phyloP scores from a whole-genome alignment of 1,284 basidiomycete species.

The Phellopilus nigrolimitatus region DNA sequence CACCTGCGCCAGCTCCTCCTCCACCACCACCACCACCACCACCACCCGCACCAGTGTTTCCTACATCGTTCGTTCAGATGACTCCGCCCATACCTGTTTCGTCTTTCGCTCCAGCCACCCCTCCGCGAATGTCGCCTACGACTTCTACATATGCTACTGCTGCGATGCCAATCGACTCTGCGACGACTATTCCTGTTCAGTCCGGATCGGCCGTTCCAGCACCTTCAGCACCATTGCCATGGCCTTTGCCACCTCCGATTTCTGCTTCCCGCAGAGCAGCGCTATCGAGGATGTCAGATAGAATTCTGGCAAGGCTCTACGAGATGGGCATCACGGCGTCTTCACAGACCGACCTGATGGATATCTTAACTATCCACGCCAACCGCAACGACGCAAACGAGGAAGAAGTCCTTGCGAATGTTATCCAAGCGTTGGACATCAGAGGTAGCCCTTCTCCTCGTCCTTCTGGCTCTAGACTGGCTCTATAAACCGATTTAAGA shows the following conservation, averaged over 20 bases:
- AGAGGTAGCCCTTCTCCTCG: constrained; percentile 15
- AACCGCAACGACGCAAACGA: constrained; percentile 41
- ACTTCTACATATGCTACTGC: too few relatives aligned
- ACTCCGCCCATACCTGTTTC: background rate
- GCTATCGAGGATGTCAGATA: constrained; percentile 17
- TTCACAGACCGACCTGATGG: constrained; percentile 46
- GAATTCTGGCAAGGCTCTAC: constrained; percentile 20
- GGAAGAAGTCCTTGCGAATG: constrained; percentile 57
- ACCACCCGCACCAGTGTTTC: background rate
- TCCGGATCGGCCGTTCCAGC: constrained; percentile 25
- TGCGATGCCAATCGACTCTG: too few relatives aligned
- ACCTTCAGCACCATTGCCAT: constrained; percentile 56
- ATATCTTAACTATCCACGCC: constrained; percentile 49
- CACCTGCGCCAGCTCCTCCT: background rate
- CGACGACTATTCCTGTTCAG: background rate
- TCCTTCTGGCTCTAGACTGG: constrained; percentile 32
- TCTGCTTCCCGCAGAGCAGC: constrained; percentile 20
- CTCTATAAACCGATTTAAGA: constrained; percentile 19
- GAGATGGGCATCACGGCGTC: constrained; percentile 70
- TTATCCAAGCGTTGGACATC: constrained; percentile 51
- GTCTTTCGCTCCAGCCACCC: background rate
- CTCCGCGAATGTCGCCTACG: too few relatives aligned
- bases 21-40: background rate
- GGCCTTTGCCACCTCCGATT: constrained; percentile 26
- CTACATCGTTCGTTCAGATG: background rate